A percentile compares a stretch with the other conserved stretches of the same genome.
Conservation (phyloP, 2,329 filamentous ascomycete species). For the Epichloe amarillans region DNA sequence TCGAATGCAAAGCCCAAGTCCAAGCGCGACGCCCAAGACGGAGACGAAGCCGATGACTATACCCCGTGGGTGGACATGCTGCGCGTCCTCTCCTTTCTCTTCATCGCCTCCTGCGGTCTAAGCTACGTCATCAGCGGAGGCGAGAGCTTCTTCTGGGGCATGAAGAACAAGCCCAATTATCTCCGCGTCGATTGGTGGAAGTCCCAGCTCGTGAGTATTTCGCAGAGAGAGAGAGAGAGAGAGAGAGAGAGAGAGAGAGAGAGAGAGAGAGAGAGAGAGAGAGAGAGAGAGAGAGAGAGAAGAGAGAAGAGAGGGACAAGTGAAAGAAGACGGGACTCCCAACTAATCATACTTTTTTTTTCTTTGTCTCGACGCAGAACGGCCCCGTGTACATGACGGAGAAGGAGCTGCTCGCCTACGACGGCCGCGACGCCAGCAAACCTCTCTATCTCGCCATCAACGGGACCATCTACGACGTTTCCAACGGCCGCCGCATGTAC, state of each 20-base stretch:
- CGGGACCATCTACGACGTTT: constrained; percentile 75
- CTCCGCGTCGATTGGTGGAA: constrained; percentile 44
- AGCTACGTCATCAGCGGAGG: constrained; percentile 66
- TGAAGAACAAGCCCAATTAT: constrained; percentile 49
- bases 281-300: no score
- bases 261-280: neutral
- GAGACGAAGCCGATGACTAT: constrained; percentile 53
- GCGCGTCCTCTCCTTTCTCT: constrained; percentile 53
- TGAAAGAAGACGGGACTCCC: neutral
- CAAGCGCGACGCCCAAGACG: constrained; percentile 29
- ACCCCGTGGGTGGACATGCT: constrained; percentile 49
- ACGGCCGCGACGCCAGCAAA: constrained; percentile 59
- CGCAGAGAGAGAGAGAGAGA: neutral
- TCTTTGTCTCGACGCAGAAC: constrained; percentile 20
- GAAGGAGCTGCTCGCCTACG: constrained; percentile 57
- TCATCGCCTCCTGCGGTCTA: constrained; percentile 52
- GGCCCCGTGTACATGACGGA: constrained; percentile 61
- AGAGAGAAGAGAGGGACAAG: neutral
- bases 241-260: no score
- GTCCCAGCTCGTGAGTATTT: constrained; percentile 41
- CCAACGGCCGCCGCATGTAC: constrained; percentile 54
- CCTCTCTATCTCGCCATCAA: constrained; percentile 89
- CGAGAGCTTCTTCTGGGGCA: constrained; percentile 55
- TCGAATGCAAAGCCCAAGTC: constrained; percentile 7
- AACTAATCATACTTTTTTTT: neutral